Evolutionary conservation across 202 grass and related monocot genomes (phyloP), one percentile per base, ranked within the genome.

Genomic region (Musa balbisiana): DNA sequence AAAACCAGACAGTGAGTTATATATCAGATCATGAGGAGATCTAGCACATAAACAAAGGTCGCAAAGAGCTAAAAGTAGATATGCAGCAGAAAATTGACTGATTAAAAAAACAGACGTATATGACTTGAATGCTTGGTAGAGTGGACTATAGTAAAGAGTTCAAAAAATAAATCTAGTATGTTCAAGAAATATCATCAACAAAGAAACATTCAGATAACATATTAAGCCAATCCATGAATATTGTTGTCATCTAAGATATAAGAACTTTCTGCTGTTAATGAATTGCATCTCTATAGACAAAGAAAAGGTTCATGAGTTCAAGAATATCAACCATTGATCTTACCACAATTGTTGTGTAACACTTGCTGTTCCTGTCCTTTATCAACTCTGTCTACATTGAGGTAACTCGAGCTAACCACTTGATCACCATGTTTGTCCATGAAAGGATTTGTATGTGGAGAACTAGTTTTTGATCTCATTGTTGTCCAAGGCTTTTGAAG

Each of bases 331-430:
- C 51, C 51, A 56, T 55, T 73, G 63, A 73, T 53, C 55, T 80
- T 78, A 88, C 73, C 75, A 52, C 81, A 89, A 83, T 85, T 87
- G 84, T 86, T 87, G 64, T 83, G 66, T 51, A 80, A 64, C 15
- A 62, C 73, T n/a, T 71, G 16, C 73, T 73, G 82, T 15, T 89
- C 84, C n/a, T 84, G 85, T 67, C 24, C 82, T 66, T 78, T 76
- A 52, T 84, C 90, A 19, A 17, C 75, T 26, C 25, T 58, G 75
- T 87, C 81, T 58, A 62, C 79, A 76, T 73, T 74, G 55, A 90
- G 85, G 71, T 83, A 85, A 68, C 87, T 88, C 53, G 86, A 89
- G 69, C 88, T 83, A 81, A 83, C 85, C 58, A 87, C 82, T 90
- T 96, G 85, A 12, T 89, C 83, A 54, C 62, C 29, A 73, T 65